Percentiles rank a stretch among this genome's conserved stretches.
Conservation (phyloP, 2,329 filamentous ascomycete species). For the Colletotrichum endophyticum region DNA sequence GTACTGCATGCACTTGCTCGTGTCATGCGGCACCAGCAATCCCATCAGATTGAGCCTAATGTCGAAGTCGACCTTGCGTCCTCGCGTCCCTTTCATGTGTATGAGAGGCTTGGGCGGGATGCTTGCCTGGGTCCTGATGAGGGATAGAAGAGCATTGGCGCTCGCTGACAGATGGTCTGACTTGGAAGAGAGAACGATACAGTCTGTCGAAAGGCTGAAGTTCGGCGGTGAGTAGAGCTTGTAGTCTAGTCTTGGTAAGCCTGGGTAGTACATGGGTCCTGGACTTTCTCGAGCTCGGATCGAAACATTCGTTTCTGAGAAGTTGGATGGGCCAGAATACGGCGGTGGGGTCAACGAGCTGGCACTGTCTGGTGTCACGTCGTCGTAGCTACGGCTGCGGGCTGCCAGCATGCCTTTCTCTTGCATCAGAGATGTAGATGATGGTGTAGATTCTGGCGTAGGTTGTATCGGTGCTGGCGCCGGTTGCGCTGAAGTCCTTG, state of each 20-base stretch:
- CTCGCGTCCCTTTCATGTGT: conserved; percentile 50
- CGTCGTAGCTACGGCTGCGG: not conserved
- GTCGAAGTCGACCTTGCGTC: conserved; percentile 54
- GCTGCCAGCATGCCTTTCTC: not conserved
- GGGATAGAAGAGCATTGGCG: conserved; percentile 45
- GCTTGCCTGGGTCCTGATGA: conserved; percentile 53
- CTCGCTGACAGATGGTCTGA: conserved; percentile 54
- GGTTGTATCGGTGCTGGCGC: not conserved
- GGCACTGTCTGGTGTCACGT: not conserved
- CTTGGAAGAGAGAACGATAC: conserved; percentile 50
- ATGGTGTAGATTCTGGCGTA: not conserved
- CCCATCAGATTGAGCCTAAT: conserved; percentile 60
- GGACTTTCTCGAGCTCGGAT: conserved; percentile 15
- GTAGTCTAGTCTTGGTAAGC: conserved; percentile 55
- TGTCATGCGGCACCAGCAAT: conserved; percentile 54
- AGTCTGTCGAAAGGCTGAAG: conserved; percentile 56
- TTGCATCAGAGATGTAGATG: not conserved
- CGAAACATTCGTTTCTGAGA: conserved; percentile 12
- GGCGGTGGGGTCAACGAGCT: conserved; percentile 31
- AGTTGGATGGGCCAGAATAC: conserved; percentile 36
- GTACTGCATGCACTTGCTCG: conserved; percentile 54
- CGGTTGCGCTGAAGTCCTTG: not conserved
- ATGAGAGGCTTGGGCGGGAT: conserved; percentile 62
- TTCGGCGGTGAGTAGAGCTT: conserved; percentile 56
- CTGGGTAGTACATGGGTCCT: conserved; percentile 45